These are phyloP conservation scores for Tricholoma furcatifolium DNA, from an alignment of 768 basidiomycete species.

Conservation along the genomic window DNA sequence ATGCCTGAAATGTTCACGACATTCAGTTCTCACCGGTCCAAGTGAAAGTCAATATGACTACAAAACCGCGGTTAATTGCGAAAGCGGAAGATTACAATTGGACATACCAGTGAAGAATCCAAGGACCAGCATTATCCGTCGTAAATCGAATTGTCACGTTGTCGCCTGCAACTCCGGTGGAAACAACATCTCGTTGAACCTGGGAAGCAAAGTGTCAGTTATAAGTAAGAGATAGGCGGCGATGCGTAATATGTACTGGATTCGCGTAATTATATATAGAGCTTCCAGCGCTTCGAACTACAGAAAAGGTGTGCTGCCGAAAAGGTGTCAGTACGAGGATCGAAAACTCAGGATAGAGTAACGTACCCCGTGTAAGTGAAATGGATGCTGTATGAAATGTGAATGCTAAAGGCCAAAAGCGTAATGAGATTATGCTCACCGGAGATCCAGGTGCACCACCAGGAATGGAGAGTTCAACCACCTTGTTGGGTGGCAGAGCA, in stretches of 20 bases:
- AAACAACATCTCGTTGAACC: constrained; percentile 54
- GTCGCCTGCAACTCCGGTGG: constrained; percentile 35
- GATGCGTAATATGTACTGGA: constrained; percentile 29
- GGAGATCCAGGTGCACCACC: not conserved
- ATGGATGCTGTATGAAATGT: constrained; percentile 34
- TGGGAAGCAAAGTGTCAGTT: not conserved
- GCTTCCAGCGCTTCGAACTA: constrained; percentile 30
- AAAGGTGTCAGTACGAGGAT: constrained; percentile 8
- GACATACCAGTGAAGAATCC: constrained; percentile 47
- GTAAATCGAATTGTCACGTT: constrained; percentile 58
- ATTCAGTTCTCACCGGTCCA: constrained; percentile 27
- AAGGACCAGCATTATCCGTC: constrained; percentile 70
- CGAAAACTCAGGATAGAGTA: constrained; percentile 17
- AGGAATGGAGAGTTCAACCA: constrained; percentile 29
- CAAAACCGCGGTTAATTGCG: not conserved
- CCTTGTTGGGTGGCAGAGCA: constrained; percentile 34
- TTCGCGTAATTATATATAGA: constrained; percentile 37
- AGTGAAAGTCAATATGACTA: constrained; percentile 45
- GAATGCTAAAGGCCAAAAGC: not conserved
- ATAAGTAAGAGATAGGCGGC: too few relatives aligned
- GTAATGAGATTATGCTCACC: not conserved
- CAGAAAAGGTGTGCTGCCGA: not conserved
- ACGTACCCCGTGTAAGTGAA: constrained; percentile 49
- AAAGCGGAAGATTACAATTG: not conserved
- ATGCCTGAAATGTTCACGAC: not conserved